Evolutionary conservation across 2,329 filamentous ascomycete species (phyloP).

Genomic region (Thelonectria rubi): DNA sequence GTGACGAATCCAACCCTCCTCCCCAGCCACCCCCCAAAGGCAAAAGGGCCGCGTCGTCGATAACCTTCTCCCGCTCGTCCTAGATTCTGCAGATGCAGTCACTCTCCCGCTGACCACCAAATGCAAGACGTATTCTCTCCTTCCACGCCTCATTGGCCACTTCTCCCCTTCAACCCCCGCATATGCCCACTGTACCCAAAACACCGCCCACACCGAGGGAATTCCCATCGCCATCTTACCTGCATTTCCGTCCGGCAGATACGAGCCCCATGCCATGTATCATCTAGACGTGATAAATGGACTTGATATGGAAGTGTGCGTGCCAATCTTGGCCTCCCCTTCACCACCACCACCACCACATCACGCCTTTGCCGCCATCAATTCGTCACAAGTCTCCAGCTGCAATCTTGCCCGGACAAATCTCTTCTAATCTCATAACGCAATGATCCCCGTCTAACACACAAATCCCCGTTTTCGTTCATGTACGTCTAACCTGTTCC

Average conservation of each 20-base stretch:
- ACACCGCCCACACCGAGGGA: not conserved
- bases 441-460: constrained; percentile 14
- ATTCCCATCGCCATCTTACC: not conserved
- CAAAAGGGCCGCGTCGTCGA: not conserved
- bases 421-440: constrained; percentile 13
- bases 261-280: not conserved
- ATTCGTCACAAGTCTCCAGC: constrained; percentile 4
- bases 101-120: not conserved
- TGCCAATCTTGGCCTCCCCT: no score
- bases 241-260: not conserved
- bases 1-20: not conserved
- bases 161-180: no score
- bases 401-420: not conserved
- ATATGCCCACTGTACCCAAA: not conserved
- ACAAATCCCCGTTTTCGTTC: constrained; percentile 7
- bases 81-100: not conserved
- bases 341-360: no score
- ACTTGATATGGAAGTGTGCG: no score
- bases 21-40: not conserved
- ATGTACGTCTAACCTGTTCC: constrained; percentile 28
- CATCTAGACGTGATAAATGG: not conserved
- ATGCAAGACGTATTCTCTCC: not conserved
- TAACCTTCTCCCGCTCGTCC: not conserved
- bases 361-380: constrained; percentile 11
- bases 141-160: no score